Percentiles rank a stretch among this genome's conserved stretches.
Evolutionary conservation across 495 filamentous ascomycete genomes (phyloP).

Genomic region (Tuber magnatum): DNA sequence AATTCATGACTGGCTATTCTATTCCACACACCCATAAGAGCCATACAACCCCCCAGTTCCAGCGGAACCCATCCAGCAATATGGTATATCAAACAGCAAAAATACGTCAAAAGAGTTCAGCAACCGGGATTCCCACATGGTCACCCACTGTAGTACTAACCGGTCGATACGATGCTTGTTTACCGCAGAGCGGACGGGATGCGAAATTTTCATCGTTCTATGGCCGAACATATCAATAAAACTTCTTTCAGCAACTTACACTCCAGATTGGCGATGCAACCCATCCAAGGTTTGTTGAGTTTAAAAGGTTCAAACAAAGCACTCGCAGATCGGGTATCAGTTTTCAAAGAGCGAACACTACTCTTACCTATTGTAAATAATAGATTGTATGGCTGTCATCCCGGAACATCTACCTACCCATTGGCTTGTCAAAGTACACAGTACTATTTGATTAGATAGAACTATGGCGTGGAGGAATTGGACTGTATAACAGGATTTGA

Average conservation of each 20-base stretch:
- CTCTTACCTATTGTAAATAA: background rate
- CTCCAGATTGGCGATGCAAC: background rate
- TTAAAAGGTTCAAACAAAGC: too few relatives aligned
- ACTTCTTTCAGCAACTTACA: background rate
- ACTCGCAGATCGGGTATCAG: background rate
- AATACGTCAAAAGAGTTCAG: background rate
- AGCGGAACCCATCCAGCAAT: too few relatives aligned
- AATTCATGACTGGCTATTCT: background rate
- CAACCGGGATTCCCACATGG: too few relatives aligned
- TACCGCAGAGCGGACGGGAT: background rate
- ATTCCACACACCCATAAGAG: background rate
- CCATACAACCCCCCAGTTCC: too few relatives aligned
- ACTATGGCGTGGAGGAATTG: background rate
- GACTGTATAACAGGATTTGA: background rate
- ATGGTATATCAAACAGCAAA: too few relatives aligned
- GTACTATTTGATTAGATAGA: background rate
- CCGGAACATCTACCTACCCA: background rate
- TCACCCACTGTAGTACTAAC: too few relatives aligned
- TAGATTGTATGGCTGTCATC: background rate
- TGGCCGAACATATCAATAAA: background rate
- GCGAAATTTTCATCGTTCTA: constrained; percentile 3
- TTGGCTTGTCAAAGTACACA: background rate
- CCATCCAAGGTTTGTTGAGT: background rate
- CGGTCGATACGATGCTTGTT: too few relatives aligned
- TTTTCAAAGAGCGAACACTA: background rate